Evolutionary conservation across 1,284 basidiomycete species (phyloP).

Genomic region (Tremellales sp.): DNA sequence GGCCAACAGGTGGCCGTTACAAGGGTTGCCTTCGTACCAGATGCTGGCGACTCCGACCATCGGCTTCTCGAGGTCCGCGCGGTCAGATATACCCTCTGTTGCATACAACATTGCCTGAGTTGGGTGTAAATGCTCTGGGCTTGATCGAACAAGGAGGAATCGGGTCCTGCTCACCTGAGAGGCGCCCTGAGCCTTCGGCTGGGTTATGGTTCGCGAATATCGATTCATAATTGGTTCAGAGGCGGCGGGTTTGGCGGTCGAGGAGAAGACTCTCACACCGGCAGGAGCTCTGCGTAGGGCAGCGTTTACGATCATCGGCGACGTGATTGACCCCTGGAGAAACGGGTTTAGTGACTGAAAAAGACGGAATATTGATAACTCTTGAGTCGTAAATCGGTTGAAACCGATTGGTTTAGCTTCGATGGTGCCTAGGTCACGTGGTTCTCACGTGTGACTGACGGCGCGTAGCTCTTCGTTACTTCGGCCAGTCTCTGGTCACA

Average conservation of each 20-base stretch:
- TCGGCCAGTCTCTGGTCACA: too few relatives aligned
- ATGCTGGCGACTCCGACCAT: slow-evolving; percentile 95
- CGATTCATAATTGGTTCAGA: slow-evolving; percentile 60
- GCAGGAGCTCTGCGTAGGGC: neutral
- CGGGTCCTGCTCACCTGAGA: slow-evolving; percentile 62
- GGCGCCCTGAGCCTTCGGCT: slow-evolving; percentile 87
- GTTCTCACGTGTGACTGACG: too few relatives aligned
- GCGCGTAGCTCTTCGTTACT: too few relatives aligned
- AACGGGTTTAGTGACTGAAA: too few relatives aligned
- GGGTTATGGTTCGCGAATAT: slow-evolving; percentile 75
- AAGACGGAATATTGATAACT: neutral
- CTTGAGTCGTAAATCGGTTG: neutral
- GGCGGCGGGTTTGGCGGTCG: neutral
- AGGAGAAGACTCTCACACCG: neutral
- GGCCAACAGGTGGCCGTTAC: slow-evolving; percentile 85
- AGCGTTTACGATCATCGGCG: neutral
- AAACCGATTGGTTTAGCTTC: neutral
- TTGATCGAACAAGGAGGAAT: neutral
- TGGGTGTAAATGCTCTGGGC: neutral
- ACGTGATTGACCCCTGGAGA: too few relatives aligned
- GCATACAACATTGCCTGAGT: slow-evolving; percentile 92
- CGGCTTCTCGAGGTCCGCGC: slow-evolving; percentile 81
- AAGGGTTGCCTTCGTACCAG: slow-evolving; percentile 87
- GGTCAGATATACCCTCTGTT: slow-evolving; percentile 75
- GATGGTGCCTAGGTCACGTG: too few relatives aligned